Percentiles rank a stretch among this genome's conserved stretches.
Evolutionary conservation across 257 asterid genomes (phyloP).

Genomic region (Solanum rostratum): DNA sequence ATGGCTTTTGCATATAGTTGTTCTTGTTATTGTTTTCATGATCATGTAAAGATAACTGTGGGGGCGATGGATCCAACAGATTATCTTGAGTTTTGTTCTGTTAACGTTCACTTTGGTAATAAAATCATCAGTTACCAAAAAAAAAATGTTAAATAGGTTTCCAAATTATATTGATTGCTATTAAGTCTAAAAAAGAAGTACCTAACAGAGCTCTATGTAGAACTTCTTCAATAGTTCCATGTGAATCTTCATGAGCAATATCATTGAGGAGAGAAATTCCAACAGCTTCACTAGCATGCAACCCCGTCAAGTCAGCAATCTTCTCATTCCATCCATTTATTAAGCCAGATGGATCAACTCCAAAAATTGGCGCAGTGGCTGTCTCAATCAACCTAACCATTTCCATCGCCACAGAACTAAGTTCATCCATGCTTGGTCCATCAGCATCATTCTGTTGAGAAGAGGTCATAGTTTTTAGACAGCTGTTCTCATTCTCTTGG

Average conservation of each 20-base stretch:
- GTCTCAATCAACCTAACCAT: conserved; percentile 53
- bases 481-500: conserved; percentile 16
- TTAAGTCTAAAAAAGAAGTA: conserved; percentile 5
- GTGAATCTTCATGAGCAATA: conserved; percentile 42
- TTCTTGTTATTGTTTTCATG: too few relatives aligned
- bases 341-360: conserved; percentile 40
- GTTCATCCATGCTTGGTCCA: conserved; percentile 17
- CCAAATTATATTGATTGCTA: background rate
- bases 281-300: conserved; percentile 32
- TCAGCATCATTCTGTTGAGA: conserved; percentile 6
- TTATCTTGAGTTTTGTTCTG: too few relatives aligned
- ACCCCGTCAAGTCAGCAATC: conserved; percentile 52
- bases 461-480: background rate
- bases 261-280: conserved; percentile 40
- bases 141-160: background rate
- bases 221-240: conserved; percentile 21
- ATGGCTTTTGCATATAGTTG: too few relatives aligned
- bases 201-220: conserved; percentile 47
- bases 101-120: too few relatives aligned
- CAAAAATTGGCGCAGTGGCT: conserved; percentile 55
- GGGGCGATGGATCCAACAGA: too few relatives aligned
- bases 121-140: too few relatives aligned
- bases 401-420: conserved; percentile 34
- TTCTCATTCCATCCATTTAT: conserved; percentile 64
- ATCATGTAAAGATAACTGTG: too few relatives aligned